These are phyloP conservation scores for Tetrastigma voinierianum DNA, from an alignment of 164 flowering plant species.

Conservation along the genomic window DNA sequence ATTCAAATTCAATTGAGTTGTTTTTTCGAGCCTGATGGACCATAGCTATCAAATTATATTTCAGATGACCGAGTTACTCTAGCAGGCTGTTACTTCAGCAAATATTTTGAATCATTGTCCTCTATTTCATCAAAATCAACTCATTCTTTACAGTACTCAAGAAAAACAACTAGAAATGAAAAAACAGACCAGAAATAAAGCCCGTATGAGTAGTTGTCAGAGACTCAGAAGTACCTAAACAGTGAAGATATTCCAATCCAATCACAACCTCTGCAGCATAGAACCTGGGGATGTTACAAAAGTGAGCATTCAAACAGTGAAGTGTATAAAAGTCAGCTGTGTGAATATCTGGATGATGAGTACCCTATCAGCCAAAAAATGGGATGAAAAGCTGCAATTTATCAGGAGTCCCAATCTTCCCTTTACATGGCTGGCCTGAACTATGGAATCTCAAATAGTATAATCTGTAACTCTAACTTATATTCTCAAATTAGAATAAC, in stretches of 20 bases:
- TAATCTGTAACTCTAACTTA: not conserved
- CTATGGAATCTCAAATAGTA: not conserved
- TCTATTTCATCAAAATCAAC: too few species aligned
- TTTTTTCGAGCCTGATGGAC: not conserved
- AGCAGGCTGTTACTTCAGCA: not conserved
- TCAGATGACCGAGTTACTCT: not conserved
- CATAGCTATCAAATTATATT: not conserved
- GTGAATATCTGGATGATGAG: not conserved
- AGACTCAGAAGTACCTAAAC: constrained; percentile 85
- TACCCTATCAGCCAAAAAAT: not conserved
- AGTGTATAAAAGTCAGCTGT: not conserved
- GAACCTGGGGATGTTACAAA: constrained; percentile 60
- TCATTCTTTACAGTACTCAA: too few species aligned
- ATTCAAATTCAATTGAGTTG: not conserved
- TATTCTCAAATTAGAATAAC: not conserved
- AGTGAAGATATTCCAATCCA: constrained; percentile 96
- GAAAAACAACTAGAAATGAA: not conserved
- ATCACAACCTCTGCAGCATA: constrained; percentile 90
- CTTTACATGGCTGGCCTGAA: not conserved
- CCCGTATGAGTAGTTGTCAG: not conserved
- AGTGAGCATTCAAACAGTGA: not conserved
- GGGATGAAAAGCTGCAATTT: not conserved
- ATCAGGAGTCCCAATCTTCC: not conserved
- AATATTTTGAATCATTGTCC: not conserved
- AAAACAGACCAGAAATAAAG: not conserved